Base-by-base conservation (phyloP, 1,284 basidiomycete species). In the Leccinum subatratum region DNA sequence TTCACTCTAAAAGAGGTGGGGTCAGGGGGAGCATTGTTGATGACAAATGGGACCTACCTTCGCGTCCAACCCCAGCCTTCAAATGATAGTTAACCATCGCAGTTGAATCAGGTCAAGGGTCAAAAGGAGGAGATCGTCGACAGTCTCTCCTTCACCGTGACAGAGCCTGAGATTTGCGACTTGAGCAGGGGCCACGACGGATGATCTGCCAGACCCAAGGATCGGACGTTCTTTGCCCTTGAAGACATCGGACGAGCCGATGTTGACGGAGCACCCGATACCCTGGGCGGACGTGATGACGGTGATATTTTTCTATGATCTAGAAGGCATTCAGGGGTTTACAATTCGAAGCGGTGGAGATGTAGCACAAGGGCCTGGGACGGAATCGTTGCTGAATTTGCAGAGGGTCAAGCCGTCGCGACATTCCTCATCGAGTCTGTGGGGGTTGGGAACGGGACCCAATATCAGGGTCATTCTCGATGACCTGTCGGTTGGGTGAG, bases 121-220 rank as follows among this genome's bases (percentile, higher is more conserved):
- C 72, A 99, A 79, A 67, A 93, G 85, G 67, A 99, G 83, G 69
- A 99, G 88, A 78, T 98, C 96, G 60, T 99, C 96, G 70, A 99
- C 86, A 0, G 95, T 98, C 83, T 99, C 96, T 51, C 87, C 96
- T 70, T 98, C 95, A 72, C 32, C 28, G 28, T 28, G 28, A 28
- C 98, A 91, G 42, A 99, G 83, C 14, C 96, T 99, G 96, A 51
- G 96, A 85, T 84, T 98, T 98, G 84, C 96, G 68, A 99, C 94
- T 79, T 97, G 96, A 59, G 89, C 89, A 68, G 99, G 88, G 72
- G 98, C 97, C 97, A 68, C 93, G 86, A 63, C 96, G 88, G 74
- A 99, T 99, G 80, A 99, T 87, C 80, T 99, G 96, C 96, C 96
- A 99, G 76, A 99, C 42, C 97, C 96, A n/a, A 99, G 88, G 70